These are phyloP conservation scores for Dioszegia crocea DNA, from an alignment of 768 basidiomycete species.

Conservation along the genomic window DNA sequence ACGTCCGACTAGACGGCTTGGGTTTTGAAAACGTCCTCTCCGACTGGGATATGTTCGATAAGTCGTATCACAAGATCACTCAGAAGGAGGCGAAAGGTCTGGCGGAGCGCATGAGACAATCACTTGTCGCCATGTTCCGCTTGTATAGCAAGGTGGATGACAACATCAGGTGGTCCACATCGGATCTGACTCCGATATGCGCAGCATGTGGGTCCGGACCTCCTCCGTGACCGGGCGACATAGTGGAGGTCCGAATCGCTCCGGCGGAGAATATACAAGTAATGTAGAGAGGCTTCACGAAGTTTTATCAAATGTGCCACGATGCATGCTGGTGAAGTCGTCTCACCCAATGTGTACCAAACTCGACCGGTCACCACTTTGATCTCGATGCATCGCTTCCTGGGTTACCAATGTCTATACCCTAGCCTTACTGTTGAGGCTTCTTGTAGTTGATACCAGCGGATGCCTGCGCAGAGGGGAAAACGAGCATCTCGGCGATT, in stretches of 20 bases:
- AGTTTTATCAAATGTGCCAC: too few relatives aligned
- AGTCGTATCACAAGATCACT: too few relatives aligned
- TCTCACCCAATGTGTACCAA: too few relatives aligned
- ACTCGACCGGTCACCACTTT: background rate
- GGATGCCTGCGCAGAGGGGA: slow-evolving; percentile 51
- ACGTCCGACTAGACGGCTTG: too few relatives aligned
- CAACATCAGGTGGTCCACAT: background rate
- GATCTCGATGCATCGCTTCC: slow-evolving; percentile 5
- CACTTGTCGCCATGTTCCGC: background rate
- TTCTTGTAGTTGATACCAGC: slow-evolving; percentile 45
- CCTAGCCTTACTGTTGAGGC: background rate
- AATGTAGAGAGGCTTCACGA: too few relatives aligned
- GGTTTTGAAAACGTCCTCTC: too few relatives aligned
- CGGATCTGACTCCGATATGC: background rate
- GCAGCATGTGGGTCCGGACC: background rate
- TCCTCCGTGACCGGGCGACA: background rate
- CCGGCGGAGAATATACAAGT: too few relatives aligned
- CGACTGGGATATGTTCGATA: too few relatives aligned
- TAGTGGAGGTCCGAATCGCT: too few relatives aligned
- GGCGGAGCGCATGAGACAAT: too few relatives aligned
- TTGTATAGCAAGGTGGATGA: background rate
- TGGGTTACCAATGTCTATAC: background rate
- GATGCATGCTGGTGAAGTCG: too few relatives aligned
- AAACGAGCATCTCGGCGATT: slow-evolving; percentile 53
- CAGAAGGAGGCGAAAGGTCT: too few relatives aligned